These are phyloP conservation scores for Pulchroboletus neoregius DNA, from an alignment of 1,284 basidiomycete species.

Conservation along the genomic window DNA sequence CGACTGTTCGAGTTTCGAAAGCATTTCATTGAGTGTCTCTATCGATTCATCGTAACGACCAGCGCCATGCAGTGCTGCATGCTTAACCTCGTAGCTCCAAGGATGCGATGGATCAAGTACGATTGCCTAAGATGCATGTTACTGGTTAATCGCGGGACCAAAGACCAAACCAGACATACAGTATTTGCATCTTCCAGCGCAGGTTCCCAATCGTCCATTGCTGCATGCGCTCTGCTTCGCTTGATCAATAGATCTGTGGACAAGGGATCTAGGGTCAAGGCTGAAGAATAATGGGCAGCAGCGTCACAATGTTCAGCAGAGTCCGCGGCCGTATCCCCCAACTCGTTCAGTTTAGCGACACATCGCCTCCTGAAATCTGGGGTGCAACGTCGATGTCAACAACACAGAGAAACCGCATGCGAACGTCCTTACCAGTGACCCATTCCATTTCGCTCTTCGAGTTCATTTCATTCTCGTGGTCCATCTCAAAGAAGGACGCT, in stretches of 20 bases:
- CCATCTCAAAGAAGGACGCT: conserved; percentile 7
- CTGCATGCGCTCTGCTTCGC: conserved; percentile 7
- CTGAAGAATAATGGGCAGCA: conserved; percentile 7
- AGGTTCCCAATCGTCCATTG: conserved; percentile 3
- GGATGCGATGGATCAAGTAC: conserved; percentile 8
- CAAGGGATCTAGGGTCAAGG: conserved; percentile 10
- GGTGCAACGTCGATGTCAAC: not conserved
- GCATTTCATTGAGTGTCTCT: conserved; percentile 7
- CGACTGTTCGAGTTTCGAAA: conserved; percentile 7
- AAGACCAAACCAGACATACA: conserved; percentile 7
- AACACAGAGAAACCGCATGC: not conserved
- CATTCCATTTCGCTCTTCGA: conserved; percentile 6
- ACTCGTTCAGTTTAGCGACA: conserved; percentile 10
- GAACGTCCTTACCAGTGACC: conserved; percentile 1
- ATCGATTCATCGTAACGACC: conserved; percentile 18
- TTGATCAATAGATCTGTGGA: conserved; percentile 6
- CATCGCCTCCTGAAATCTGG: conserved; percentile 15
- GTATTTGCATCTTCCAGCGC: conserved; percentile 17
- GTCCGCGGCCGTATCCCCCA: conserved; percentile 10
- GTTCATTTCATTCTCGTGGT: not conserved
- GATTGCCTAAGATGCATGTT: conserved; percentile 8
- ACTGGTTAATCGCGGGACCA: not conserved
- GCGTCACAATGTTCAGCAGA: conserved; percentile 13
- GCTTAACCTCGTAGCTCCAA: conserved; percentile 10
- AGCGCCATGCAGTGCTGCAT: conserved; percentile 13